Evolutionary conservation across 345 rosid genomes (phyloP).

Genomic region (Populus euphratica): DNA sequence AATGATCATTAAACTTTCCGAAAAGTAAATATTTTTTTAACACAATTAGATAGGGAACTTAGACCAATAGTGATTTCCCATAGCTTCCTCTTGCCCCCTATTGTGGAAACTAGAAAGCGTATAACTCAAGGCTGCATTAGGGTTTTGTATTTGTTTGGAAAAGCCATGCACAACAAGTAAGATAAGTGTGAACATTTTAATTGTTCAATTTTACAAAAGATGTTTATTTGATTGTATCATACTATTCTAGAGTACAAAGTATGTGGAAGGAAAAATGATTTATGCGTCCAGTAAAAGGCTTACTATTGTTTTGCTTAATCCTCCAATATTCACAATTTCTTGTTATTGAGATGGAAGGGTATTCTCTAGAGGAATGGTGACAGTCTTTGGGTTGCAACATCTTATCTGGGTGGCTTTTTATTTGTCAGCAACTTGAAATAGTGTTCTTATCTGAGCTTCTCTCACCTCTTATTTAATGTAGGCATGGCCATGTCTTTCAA

Average conservation of each 20-base stretch:
- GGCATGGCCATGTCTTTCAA: background rate
- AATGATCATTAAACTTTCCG: background rate
- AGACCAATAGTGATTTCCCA: background rate
- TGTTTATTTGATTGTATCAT: background rate
- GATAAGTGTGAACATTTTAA: background rate
- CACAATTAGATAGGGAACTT: background rate
- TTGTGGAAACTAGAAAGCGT: background rate
- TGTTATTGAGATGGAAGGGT: background rate
- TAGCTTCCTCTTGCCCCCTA: background rate
- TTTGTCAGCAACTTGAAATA: background rate
- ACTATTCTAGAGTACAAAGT: background rate
- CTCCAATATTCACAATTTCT: background rate
- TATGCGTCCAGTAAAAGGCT: background rate
- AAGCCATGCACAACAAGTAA: background rate
- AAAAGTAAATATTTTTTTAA: background rate
- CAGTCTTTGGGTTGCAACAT: slow-evolving; percentile 11
- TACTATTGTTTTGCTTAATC: slow-evolving; percentile 9
- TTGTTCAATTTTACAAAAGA: background rate
- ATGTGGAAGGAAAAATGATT: background rate
- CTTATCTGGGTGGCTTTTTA: background rate
- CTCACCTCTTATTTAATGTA: background rate
- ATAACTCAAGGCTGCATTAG: background rate
- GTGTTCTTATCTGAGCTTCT: background rate
- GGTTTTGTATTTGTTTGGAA: background rate
- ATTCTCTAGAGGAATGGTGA: background rate